phyloP scores from a whole-genome alignment of 2,329 filamentous ascomycete genomes.

The Ramularia endophylla region DNA sequence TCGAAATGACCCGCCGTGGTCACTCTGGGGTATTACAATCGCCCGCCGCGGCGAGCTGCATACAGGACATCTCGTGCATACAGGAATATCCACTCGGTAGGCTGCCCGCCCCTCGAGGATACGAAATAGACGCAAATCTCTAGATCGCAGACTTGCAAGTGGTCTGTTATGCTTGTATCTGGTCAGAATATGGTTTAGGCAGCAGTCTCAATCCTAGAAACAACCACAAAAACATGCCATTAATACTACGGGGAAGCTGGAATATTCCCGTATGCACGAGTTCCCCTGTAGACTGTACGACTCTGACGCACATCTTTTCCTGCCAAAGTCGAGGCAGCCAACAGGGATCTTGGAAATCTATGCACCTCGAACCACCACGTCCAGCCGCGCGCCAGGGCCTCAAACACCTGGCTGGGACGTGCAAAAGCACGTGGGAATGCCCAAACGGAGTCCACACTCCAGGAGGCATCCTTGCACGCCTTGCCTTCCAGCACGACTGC shows the following conservation, averaged over 20 bases:
- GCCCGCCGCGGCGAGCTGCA: constrained; percentile 5
- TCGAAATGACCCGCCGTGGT: constrained; percentile 4
- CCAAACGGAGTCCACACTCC: constrained; percentile 1
- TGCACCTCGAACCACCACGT: constrained; percentile 9
- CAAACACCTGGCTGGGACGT: constrained; percentile 3
- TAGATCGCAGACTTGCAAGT: too few species aligned
- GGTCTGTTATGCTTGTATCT: too few species aligned
- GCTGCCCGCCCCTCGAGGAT: too few species aligned
- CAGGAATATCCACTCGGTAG: too few species aligned
- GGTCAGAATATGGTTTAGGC: too few species aligned
- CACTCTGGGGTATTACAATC: not conserved
- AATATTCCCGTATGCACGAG: too few species aligned
- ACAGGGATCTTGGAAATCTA: constrained; percentile 4
- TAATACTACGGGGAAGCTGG: too few species aligned
- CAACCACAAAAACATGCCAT: too few species aligned
- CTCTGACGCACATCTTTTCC: constrained; percentile 5
- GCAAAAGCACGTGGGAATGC: constrained; percentile 8
- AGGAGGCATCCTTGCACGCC: not conserved
- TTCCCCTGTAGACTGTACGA: too few species aligned
- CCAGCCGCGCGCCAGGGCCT: not conserved
- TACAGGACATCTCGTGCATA: too few species aligned
- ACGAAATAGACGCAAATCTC: too few species aligned
- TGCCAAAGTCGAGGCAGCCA: constrained; percentile 9
- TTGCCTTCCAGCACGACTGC: constrained; percentile 5
- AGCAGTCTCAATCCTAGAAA: too few species aligned